A percentile compares a stretch with the other conserved stretches of the same genome.
phyloP scores from a whole-genome alignment of 768 basidiomycete genomes.

The Cantharellus cinnabarinus region DNA sequence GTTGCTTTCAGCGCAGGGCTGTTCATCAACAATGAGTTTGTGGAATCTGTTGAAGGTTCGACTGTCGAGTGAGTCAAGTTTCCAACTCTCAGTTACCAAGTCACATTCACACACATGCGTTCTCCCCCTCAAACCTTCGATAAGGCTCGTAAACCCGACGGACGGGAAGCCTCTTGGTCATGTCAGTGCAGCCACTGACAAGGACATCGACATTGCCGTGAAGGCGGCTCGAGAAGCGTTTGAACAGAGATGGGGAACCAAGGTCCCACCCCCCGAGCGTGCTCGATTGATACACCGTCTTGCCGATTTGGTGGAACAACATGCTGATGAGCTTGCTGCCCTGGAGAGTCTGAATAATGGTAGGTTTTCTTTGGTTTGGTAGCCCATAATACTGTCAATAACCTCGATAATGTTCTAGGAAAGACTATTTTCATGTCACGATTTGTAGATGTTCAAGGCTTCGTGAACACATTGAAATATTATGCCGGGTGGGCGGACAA shows the following conservation, averaged over 20 bases:
- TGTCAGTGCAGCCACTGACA: background rate
- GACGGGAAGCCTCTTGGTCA: conserved; percentile 14
- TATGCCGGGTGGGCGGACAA: conserved; percentile 83
- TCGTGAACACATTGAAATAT: conserved; percentile 23
- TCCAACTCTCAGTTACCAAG: background rate
- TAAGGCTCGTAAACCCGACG: background rate
- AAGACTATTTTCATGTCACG: conserved; percentile 28
- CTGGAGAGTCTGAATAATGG: conserved; percentile 50
- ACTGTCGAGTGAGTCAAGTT: conserved; percentile 43
- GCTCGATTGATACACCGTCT: conserved; percentile 38
- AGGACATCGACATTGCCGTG: conserved; percentile 59
- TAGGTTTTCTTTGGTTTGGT: background rate
- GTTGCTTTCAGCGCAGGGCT: conserved; percentile 27
- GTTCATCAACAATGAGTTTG: conserved; percentile 50
- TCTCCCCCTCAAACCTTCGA: background rate
- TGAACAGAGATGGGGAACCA: conserved; percentile 49
- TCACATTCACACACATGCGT: background rate
- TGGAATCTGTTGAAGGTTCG: conserved; percentile 32
- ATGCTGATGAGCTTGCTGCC: conserved; percentile 45
- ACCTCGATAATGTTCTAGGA: conserved; percentile 16
- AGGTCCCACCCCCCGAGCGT: conserved; percentile 30
- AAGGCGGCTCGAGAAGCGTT: conserved; percentile 39
- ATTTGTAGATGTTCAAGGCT: conserved; percentile 15
- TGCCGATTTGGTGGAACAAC: conserved; percentile 37
- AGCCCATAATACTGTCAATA: background rate